Conservation (phyloP, 208 protist genomes). For the Trypanosoma mega region DNA sequence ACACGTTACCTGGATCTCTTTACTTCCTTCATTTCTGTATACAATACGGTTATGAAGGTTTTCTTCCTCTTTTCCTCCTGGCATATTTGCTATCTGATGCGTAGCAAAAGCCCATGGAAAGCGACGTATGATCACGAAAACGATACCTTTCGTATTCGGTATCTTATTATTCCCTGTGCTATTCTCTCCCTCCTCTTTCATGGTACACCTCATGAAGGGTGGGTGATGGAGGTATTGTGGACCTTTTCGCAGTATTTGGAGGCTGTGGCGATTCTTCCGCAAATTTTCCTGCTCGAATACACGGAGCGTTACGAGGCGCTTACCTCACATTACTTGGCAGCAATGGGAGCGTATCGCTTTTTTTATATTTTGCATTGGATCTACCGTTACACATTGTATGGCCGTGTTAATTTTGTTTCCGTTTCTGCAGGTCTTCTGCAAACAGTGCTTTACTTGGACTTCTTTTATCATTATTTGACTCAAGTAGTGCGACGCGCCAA, state of each 20-base stretch:
- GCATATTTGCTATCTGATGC: constrained; percentile 94
- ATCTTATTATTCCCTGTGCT: constrained; percentile 79
- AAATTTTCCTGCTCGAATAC: constrained; percentile 95
- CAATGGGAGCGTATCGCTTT: constrained; percentile 92
- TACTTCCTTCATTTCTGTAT: constrained; percentile 71
- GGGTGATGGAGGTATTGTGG: constrained; percentile 89
- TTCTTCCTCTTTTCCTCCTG: constrained; percentile 88
- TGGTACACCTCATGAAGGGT: constrained; percentile 27
- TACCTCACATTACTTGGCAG: constrained; percentile 95
- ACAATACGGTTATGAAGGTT: constrained; percentile 96
- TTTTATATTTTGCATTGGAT: constrained; percentile 97
- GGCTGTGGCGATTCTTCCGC: constrained; percentile 95
- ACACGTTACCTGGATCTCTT: constrained; percentile 95
- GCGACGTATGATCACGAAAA: constrained; percentile 88
- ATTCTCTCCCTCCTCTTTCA: constrained; percentile 79
- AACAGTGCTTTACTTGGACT: constrained; percentile 94
- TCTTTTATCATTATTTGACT: constrained; percentile 96
- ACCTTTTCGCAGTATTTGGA: constrained; percentile 96
- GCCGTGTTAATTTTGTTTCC: constrained; percentile 65
- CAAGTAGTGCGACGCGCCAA: constrained; percentile 82
- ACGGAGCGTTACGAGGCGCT: constrained; percentile 92
- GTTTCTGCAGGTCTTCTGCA: constrained; percentile 89
- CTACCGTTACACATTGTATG: constrained; percentile 75
- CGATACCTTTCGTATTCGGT: constrained; percentile 89
- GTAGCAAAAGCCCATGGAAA: constrained; percentile 88